Evolutionary conservation across 1,284 basidiomycete species (phyloP).

Genomic region (Porogramme epimiltina): DNA sequence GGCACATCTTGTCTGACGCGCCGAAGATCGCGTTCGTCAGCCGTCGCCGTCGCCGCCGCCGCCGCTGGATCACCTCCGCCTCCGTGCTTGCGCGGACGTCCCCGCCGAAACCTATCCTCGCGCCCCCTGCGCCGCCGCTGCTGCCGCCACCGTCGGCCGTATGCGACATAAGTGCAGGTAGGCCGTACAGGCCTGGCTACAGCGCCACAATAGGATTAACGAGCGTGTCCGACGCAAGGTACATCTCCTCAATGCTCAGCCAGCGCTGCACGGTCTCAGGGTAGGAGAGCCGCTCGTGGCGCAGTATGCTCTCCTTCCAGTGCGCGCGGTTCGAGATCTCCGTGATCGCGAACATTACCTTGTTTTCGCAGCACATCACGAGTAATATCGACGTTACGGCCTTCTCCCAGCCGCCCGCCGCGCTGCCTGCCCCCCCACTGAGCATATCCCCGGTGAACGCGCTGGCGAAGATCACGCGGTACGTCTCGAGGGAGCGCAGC

Average conservation of each 20-base stretch:
- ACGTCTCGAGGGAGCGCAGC: constrained; percentile 62
- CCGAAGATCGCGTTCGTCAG: constrained; percentile 74
- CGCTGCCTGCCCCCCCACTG: too few relatives aligned
- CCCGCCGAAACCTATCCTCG: too few relatives aligned
- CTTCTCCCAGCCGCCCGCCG: constrained; percentile 30
- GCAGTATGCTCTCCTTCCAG: constrained; percentile 57
- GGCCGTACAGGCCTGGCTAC: too few relatives aligned
- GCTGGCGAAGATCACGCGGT: constrained; percentile 57
- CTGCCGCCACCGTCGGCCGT: background rate
- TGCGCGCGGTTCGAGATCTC: constrained; percentile 64
- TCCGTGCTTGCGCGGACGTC: constrained; percentile 4
- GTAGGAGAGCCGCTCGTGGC: constrained; percentile 50
- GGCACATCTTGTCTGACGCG: constrained; percentile 69
- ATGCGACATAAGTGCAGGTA: constrained; percentile 18
- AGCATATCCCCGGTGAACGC: constrained; percentile 38
- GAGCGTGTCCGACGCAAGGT: constrained; percentile 29
- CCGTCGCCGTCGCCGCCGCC: too few relatives aligned
- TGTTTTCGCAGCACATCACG: constrained; percentile 83
- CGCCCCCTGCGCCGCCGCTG: too few relatives aligned
- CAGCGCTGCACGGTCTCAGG: constrained; percentile 59
- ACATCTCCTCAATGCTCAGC: constrained; percentile 49
- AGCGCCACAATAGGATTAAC: constrained; percentile 13
- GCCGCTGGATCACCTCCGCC: constrained; percentile 32
- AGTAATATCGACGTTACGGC: constrained; percentile 74
- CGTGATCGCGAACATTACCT: constrained; percentile 74